Evolutionary conservation across 352 stramenopile genomes (phyloP), one percentile per base, ranked within the genome.

Genomic region (Phytophthora pluvialis): DNA sequence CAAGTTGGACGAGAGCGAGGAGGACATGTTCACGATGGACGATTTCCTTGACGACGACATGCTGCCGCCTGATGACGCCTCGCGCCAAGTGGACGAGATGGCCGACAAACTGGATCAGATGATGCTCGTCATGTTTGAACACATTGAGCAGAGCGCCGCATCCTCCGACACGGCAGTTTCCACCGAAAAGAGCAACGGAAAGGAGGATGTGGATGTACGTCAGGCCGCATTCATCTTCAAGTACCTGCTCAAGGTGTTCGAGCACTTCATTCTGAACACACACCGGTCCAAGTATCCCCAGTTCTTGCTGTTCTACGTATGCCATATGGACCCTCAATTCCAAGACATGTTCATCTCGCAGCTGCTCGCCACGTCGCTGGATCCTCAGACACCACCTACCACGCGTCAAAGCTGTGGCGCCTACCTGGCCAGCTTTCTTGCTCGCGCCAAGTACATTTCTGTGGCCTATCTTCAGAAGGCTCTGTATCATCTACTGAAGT

Each of bases 381-480:
- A 95, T 38, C 69, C 86, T 10, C 92, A 97, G 47, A 89, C 70
- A 59, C 90, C 95, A 7, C 86, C 92, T 11, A 86, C 95, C 35
- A 97, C 93, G 31, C 86, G 91, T 18, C 96, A 98, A 74, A 98
- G 89, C 61, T 96, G 92, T 58, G 91, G 92, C 13, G 98, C 94
- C 28, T 99, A 99, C 71, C 76, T 99, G 25, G 97, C 96, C 18
- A 99, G 95, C 26, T 99, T 99, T 64, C 78, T 99, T 13, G 97
- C 92, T 51, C 86, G 97, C 28, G 93, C 95, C 28, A 97, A 93
- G 49, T 99, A 97, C 76, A 93, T 99, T 40, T 89, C 85, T 26
- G 74, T 97, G 7, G 88, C 91, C 21, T 98, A 98, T 31, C 85
- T 98, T 21, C 94, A 97, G 56, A 96, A 98, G 63, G 84, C 91